Evolutionary conservation across 2,329 filamentous ascomycete genomes (phyloP), one percentile per base, ranked within the genome.

Genomic region (Colletotrichum spinosum): DNA sequence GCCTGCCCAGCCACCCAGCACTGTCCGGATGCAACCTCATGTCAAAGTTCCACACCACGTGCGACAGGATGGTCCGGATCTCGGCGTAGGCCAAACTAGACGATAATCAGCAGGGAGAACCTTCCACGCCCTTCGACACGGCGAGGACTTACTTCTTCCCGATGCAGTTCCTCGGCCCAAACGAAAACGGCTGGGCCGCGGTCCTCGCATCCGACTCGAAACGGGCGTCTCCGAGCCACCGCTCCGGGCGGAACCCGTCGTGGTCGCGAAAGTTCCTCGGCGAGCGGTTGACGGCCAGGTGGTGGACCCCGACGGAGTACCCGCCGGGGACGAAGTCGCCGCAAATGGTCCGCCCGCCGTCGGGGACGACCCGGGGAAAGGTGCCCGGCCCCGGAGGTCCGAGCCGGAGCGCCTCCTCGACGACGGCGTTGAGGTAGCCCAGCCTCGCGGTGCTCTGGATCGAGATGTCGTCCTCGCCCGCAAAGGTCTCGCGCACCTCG

Each of bases 151-250:
- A 82, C 81, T 84, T 84, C 65, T 76, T 76, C 2, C 84, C 84
- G 33, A 86, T 76, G 63, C 84, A 86, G 50, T 84, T 83, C 2
- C 84, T 73, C 6, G 84, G 79, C 0, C 84, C 83, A 3, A 81
- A 55, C 2, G 78, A 78, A 62, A 86, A 85, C 1, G 84, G 80
- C 71, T 85, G 80, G 53, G 82, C 75, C 2, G 77, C 78, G 0
- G 79, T 78, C 48, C 75, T 74, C 39, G 75, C 77, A 67, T 87
- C 63, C 10, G 63, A 67, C 13, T 57, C 59, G 11, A 58, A 67
- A 11, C 54, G n/a, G 4, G 44, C 46, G 38, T 67, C 53, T 1
- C 60, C 63, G 3, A 67, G 49, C 63, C 63, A 67, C 8, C 63
- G 46, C 38, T 67, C 63, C 6, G 63, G 63, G 6, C 50, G 49